Evolutionary conservation across 257 asterid species (phyloP).

Genomic region (Parsonsia alboflavescens): DNA sequence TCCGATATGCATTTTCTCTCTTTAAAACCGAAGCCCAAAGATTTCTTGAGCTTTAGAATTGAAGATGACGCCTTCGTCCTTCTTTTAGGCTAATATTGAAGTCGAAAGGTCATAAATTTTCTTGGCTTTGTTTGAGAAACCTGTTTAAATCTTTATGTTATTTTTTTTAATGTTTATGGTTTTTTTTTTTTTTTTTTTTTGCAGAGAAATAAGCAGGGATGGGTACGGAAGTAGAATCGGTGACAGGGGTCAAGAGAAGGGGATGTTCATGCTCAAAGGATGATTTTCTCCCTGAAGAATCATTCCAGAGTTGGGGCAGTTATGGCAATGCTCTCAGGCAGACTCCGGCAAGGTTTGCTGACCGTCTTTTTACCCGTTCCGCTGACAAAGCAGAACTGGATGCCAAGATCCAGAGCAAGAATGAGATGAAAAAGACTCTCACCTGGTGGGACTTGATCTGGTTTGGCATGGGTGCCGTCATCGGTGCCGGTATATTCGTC

Average conservation of each 20-base stretch:
- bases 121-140: neutral
- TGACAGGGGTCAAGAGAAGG: constrained; percentile 36
- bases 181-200: too few species aligned
- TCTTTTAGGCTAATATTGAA: neutral
- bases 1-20: neutral
- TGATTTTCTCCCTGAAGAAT: constrained; percentile 83
- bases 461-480: constrained; percentile 92
- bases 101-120: neutral
- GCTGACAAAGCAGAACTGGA: constrained; percentile 46
- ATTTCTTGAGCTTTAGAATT: neutral
- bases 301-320: constrained; percentile 57
- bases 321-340: constrained; percentile 50
- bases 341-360: constrained; percentile 49
- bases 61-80: too few species aligned
- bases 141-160: neutral
- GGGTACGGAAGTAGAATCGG: constrained; percentile 21
- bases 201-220: constrained; percentile 15
- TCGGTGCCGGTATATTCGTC: constrained; percentile 86
- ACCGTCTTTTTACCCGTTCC: constrained; percentile 58
- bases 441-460: constrained; percentile 86
- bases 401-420: constrained; percentile 45
- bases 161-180: neutral
- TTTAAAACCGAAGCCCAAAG: neutral
- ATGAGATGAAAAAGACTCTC: constrained; percentile 67
- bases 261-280: constrained; percentile 48